Evolutionary conservation across 2,329 filamentous ascomycete genomes (phyloP).

Genomic region (Nothophoma quercina): DNA sequence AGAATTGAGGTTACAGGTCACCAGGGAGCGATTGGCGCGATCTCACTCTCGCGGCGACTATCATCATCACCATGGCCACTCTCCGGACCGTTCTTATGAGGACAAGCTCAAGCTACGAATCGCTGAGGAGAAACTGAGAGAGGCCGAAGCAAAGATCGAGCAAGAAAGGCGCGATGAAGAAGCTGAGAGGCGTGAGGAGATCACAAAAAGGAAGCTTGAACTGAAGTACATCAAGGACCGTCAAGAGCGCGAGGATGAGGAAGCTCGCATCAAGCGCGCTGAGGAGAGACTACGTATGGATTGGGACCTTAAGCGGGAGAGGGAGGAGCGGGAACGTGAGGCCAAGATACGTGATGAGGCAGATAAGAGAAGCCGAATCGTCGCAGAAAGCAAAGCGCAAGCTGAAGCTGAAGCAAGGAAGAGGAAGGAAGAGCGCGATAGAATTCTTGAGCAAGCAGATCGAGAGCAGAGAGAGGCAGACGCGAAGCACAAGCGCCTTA

Average conservation of each 20-base stretch:
- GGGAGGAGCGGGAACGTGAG: conserved; percentile 43
- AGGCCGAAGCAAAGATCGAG: conserved; percentile 43
- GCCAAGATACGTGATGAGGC: conserved; percentile 49
- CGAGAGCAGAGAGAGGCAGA: conserved; percentile 26
- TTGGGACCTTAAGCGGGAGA: conserved; percentile 37
- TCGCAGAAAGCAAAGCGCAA: conserved; percentile 49
- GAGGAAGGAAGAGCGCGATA: conserved; percentile 36
- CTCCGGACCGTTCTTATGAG: conserved; percentile 28
- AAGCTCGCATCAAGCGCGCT: conserved; percentile 19
- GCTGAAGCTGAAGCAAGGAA: conserved; percentile 50
- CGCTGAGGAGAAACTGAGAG: conserved; percentile 46
- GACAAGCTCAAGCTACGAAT: conserved; percentile 46
- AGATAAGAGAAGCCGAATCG: conserved; percentile 49
- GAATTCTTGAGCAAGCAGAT: conserved; percentile 19
- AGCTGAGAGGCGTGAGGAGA: conserved; percentile 49
- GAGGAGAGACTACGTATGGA: conserved; percentile 14
- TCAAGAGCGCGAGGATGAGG: conserved; percentile 36
- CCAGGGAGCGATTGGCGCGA: conserved; percentile 26
- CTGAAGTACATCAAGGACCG: conserved; percentile 48
- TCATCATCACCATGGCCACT: conserved; percentile 31
- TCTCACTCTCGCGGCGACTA: conserved; percentile 36
- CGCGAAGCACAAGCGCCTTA: conserved; percentile 38
- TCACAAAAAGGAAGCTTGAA: conserved; percentile 44
- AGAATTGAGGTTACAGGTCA: conserved; percentile 38
- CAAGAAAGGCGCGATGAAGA: conserved; percentile 44